Evolutionary conservation across 495 filamentous ascomycete species (phyloP).

Genomic region (Penicillium odoratum): DNA sequence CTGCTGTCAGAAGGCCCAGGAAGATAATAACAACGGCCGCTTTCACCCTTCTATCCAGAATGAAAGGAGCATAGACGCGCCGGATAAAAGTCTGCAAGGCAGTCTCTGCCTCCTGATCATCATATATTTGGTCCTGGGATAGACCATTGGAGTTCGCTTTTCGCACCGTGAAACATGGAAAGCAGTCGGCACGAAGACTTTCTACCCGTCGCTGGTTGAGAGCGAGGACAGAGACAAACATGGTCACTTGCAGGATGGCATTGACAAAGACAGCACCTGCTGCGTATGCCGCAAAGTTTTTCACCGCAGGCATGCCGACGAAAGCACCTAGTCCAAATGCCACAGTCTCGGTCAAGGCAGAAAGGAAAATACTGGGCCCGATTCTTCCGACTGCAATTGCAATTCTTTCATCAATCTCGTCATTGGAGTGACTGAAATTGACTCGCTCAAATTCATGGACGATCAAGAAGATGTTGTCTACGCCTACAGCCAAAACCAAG

Average conservation of each 20-base stretch:
- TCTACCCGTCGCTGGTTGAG: conserved; percentile 89
- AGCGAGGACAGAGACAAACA: conserved; percentile 89
- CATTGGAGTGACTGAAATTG: conserved; percentile 84
- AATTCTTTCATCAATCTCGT: conserved; percentile 79
- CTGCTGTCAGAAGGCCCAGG: conserved; percentile 82
- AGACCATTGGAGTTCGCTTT: conserved; percentile 55
- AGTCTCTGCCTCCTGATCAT: conserved; percentile 69
- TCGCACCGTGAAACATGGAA: conserved; percentile 80
- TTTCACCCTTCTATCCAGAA: conserved; percentile 79
- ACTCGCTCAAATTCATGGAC: conserved; percentile 97
- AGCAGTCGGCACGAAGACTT: conserved; percentile 83
- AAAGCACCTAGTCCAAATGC: conserved; percentile 91
- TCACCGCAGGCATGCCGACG: conserved; percentile 95
- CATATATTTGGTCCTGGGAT: conserved; percentile 55
- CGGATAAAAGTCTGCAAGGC: conserved; percentile 80
- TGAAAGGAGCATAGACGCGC: conserved; percentile 78
- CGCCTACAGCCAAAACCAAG: conserved; percentile 90
- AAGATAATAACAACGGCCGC: conserved; percentile 73
- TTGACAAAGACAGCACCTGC: conserved; percentile 97
- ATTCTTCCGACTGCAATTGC: conserved; percentile 87
- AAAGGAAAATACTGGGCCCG: conserved; percentile 95
- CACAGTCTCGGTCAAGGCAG: conserved; percentile 87
- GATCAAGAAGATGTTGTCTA: conserved; percentile 98
- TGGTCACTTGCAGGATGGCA: conserved; percentile 88
- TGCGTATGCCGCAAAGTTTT: conserved; percentile 95